Conservation (phyloP, 768 basidiomycete genomes). For the Sarcodon aspratus region DNA sequence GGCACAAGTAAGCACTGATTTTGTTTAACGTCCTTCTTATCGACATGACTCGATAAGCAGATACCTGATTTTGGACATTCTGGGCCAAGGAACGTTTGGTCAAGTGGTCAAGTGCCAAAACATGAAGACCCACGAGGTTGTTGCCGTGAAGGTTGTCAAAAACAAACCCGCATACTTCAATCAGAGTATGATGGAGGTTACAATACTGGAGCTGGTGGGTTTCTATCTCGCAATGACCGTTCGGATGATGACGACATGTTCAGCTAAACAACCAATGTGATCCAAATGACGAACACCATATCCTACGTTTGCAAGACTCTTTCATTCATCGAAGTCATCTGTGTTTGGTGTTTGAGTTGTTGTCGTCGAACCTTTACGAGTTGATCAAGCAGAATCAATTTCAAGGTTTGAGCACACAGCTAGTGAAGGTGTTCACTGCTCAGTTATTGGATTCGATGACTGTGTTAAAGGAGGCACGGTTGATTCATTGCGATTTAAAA, state of each 20-base stretch:
- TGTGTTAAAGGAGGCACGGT: constrained; percentile 85
- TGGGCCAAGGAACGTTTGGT: constrained; percentile 98
- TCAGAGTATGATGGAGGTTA: constrained; percentile 99
- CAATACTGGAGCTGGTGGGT: constrained; percentile 88
- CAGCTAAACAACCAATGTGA: constrained; percentile 93
- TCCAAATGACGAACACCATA: constrained; percentile 92
- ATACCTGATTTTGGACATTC: constrained; percentile 94
- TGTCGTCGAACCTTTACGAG: constrained; percentile 97
- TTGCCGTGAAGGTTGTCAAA: constrained; percentile 98
- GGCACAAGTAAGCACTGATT: constrained; percentile 67
- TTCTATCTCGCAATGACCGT: background rate
- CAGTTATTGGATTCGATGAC: constrained; percentile 89
- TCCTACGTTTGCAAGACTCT: constrained; percentile 86
- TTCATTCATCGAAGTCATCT: constrained; percentile 96
- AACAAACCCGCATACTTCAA: constrained; percentile 99
- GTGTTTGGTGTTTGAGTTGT: constrained; percentile 94
- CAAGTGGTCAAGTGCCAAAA: constrained; percentile 99
- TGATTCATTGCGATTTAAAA: constrained; percentile 98
- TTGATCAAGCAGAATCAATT: constrained; percentile 99
- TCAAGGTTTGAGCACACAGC: constrained; percentile 90
- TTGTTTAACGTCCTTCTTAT: constrained; percentile 3
- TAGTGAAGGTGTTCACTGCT: constrained; percentile 97
- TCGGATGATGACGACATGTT: background rate
- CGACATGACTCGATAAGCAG: constrained; percentile 24
- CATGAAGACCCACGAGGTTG: constrained; percentile 97